Evolutionary conservation across 78 protist species (phyloP), one percentile per base, ranked within the genome.

Genomic region (Monocercomonoides exilis): DNA sequence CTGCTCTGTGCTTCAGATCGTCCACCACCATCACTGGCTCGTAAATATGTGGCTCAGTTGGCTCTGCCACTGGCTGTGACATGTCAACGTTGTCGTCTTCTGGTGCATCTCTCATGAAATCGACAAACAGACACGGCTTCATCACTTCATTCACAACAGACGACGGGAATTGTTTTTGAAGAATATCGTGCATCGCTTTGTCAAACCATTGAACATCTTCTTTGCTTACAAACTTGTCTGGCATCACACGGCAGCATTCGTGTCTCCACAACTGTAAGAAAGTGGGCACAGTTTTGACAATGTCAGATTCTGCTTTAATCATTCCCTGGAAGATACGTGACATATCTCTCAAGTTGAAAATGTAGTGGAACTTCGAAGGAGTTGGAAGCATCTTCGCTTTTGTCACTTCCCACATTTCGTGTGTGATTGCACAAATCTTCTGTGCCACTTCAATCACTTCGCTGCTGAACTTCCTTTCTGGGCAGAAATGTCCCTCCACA

Each of bases 261-360:
- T 95, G 97, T 41, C 54, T 2, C 96, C 96, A 94, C 38, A 95
- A 90, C 46, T 32, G 2, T 81, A 94, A 36, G 0, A 94, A 36
- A 29, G 41, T 2, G 21, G 11, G 0, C 42, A 36, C 84, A 4
- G 81, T 38, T 6, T 0, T 0, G 86, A 93, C 36, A 2, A 0
- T 11, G 44, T 91, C 89, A 5, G 41, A 43, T 0, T 88, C 87
- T n/a, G 85, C 35, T 34, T 1, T 33, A 82, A 93, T 29, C 36
- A 95, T 3, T 38, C 97, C 97, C 44, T 88, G 86, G 41, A 81
- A 88, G 2, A 92, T 77, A n/a, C 96, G 85, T 0, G 92, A 87
- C 2, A 96, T 89, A 43, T 96, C 98, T 38, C 96, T 91, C 85
- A 96, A 90, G 92, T 94, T 96, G 95, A 96, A 94, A 46, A 88